These are phyloP conservation scores for Hypoxylon rickii DNA, from an alignment of 495 filamentous ascomycete genomes.

Conservation along the genomic window DNA sequence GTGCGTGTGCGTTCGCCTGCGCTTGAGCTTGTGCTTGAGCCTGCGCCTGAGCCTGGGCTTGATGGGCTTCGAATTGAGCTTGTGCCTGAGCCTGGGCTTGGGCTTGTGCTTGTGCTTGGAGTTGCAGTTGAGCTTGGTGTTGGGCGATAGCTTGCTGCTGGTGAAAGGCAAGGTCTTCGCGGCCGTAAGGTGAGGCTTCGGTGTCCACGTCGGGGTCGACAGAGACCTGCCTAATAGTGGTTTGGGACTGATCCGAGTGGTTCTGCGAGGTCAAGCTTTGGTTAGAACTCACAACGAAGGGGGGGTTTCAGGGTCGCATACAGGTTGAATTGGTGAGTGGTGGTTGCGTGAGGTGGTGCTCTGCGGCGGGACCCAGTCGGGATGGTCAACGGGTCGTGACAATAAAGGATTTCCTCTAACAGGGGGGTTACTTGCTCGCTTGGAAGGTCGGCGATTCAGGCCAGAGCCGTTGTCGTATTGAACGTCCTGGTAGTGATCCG, in stretches of 20 bases:
- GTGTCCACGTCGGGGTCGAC: conserved; percentile 23
- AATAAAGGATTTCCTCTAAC: conserved; percentile 30
- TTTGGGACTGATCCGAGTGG: conserved; percentile 42
- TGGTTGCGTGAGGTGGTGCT: conserved; percentile 42
- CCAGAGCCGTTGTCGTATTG: conserved; percentile 49
- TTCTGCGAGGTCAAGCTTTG: conserved; percentile 46
- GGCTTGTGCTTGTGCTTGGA: conserved; percentile 29
- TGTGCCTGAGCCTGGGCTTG: conserved; percentile 26
- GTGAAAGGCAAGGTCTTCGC: conserved; percentile 45
- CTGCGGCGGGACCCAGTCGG: conserved; percentile 48
- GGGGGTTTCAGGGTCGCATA: conserved; percentile 46
- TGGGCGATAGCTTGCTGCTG: conserved; percentile 46
- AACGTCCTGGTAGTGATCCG: conserved; percentile 44
- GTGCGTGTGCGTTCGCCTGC: conserved; percentile 16
- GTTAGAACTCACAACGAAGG: conserved; percentile 42
- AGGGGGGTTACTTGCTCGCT: conserved; percentile 50
- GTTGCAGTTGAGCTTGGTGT: conserved; percentile 46
- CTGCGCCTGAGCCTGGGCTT: conserved; percentile 34
- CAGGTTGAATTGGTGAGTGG: conserved; percentile 50
- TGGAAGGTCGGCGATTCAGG: conserved; percentile 53
- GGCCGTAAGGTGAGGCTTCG: conserved; percentile 45
- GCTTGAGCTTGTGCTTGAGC: conserved; percentile 32
- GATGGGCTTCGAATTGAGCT: conserved; percentile 24
- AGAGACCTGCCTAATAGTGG: conserved; percentile 48
- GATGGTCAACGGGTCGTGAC: conserved; percentile 41